Conservation (phyloP, 75 land plant genomes). For the Pinus albicaulis region DNA sequence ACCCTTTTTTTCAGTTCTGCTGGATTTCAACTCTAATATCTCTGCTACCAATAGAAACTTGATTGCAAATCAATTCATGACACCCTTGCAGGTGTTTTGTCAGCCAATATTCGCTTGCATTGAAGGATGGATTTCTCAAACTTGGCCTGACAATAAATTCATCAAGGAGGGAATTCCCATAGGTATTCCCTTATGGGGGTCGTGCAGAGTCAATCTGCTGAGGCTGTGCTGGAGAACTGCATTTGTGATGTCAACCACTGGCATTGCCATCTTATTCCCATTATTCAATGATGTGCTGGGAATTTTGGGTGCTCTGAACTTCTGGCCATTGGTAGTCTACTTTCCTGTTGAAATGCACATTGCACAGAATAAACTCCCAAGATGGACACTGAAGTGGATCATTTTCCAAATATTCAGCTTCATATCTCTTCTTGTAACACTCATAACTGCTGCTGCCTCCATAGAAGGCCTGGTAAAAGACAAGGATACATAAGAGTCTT, state of each 20-base stretch:
- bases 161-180: slow-evolving; percentile 26
- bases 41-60: slow-evolving; percentile 22
- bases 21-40: slow-evolving; percentile 4
- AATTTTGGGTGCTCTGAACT: slow-evolving; percentile 71
- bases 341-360: slow-evolving; percentile 90
- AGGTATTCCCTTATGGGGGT: slow-evolving; percentile 27
- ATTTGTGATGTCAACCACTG: slow-evolving; percentile 64
- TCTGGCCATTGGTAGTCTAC: slow-evolving; percentile 91
- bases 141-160: slow-evolving; percentile 35
- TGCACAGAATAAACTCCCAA: slow-evolving; percentile 38
- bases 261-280: slow-evolving; percentile 70
- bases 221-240: slow-evolving; percentile 66
- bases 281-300: slow-evolving; percentile 89
- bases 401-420: slow-evolving; percentile 43
- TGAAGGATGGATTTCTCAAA: slow-evolving; percentile 40
- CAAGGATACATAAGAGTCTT: no score
- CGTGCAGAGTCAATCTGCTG: slow-evolving; percentile 36
- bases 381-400: slow-evolving; percentile 66
- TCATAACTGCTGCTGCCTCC: slow-evolving; percentile 56
- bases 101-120: slow-evolving; percentile 69
- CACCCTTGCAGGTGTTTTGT: slow-evolving; percentile 39
- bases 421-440: slow-evolving; percentile 44
- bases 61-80: slow-evolving; percentile 20
- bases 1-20: slow-evolving; percentile 12
- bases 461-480: slow-evolving; percentile 54